phyloP scores from a whole-genome alignment of 2,329 filamentous ascomycete species.

The Talaromyces sp. region DNA sequence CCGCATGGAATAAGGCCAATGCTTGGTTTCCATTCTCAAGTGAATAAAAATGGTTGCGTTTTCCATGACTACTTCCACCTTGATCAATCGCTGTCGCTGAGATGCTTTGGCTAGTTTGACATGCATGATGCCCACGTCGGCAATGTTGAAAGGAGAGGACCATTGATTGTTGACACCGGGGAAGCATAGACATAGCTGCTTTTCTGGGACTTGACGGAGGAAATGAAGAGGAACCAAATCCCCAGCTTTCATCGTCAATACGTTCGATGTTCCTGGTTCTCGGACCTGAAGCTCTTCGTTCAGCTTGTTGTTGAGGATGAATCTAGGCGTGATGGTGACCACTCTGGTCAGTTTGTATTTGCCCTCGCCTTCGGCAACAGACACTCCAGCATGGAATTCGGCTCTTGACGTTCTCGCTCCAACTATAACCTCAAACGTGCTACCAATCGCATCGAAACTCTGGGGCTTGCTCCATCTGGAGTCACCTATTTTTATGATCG shows the following conservation, averaged over 20 bases:
- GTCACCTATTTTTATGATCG: conserved; percentile 78
- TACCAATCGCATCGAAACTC: conserved; percentile 96
- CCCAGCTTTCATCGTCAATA: conserved; percentile 72
- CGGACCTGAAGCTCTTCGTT: conserved; percentile 83
- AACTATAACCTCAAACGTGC: conserved; percentile 80
- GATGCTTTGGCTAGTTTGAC: conserved; percentile 89
- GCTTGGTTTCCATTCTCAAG: conserved; percentile 82
- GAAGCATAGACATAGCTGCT: conserved; percentile 90
- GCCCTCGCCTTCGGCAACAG: conserved; percentile 82
- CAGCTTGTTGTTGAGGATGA: conserved; percentile 89
- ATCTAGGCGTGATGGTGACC: conserved; percentile 86
- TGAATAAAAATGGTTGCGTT: conserved; percentile 90
- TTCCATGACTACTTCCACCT: conserved; percentile 87
- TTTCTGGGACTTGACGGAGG: conserved; percentile 74
- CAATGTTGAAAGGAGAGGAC: conserved; percentile 97
- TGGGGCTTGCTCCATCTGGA: conserved; percentile 97
- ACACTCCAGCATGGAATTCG: conserved; percentile 89
- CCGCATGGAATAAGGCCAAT: conserved; percentile 98
- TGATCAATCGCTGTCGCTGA: conserved; percentile 81
- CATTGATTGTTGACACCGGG: conserved; percentile 93
- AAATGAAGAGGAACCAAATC: conserved; percentile 84
- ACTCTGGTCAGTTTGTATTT: conserved; percentile 98
- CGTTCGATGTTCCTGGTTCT: conserved; percentile 85
- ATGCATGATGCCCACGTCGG: conserved; percentile 85
- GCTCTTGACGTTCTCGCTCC: conserved; percentile 65